Base-by-base conservation (phyloP, 1,139 yeast species). In the Magnusiomyces suaveolens region DNA sequence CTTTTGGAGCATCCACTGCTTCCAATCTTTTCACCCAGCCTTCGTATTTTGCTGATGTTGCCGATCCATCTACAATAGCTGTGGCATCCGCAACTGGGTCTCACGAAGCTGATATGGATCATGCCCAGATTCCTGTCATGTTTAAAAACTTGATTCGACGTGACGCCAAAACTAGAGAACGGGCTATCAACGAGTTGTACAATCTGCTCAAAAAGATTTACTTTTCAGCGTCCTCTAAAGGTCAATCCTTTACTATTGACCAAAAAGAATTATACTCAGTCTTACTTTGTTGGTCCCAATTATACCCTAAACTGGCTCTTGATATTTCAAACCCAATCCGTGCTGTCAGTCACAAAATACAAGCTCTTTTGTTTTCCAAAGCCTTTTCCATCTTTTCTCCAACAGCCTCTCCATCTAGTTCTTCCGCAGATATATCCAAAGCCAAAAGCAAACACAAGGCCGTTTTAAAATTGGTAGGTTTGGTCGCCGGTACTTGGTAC, bases 131-230 rank as follows among this genome's bases (percentile, higher is more conserved):
- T 54, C 78, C 78, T 43, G 75, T 90, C 21, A 73, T 83, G 14
- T 85, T 89, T 73, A 89, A 87, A 66, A 80, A 85, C 18, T 69
- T 90, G 48, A 66, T 83, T 65, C 90, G 89, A 67, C 81, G 86
- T 64, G 96, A 89, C 63, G 77, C 85, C 16, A 83, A 81, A 24
- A 92, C 98, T 0, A 86, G 83, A 64, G 96, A 88, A 63, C 86
- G 84, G 64, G 89, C 95, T 0, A 71, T 88, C 39, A 68, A 63
- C 12, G 95, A 87, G 43, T 69, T 90, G 16, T 29, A 47, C 20
- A n/a, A 50, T 29, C 20, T 64, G 10, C 51, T 56, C 21, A 41
- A 41, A 21, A 41, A 41, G 20, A 41, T 41, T 8, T 41, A 41
- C 25, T 10, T 16, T 36, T 3, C 18, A 10, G 4, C 41, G 3